phyloP scores from a whole-genome alignment of 1,139 yeast species.

The Geotrichum siamense region DNA sequence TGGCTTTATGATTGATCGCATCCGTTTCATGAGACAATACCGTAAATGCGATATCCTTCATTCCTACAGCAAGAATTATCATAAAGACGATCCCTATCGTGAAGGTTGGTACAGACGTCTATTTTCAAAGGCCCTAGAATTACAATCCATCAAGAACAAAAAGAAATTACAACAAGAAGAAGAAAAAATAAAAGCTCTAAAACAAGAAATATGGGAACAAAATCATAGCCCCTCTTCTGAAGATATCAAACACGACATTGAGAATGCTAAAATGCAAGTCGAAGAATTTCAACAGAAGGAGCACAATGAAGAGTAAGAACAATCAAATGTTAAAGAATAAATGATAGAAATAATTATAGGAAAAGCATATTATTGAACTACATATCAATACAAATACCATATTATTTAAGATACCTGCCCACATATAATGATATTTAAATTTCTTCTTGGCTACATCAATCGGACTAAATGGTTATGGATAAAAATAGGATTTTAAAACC shows the following conservation, averaged over 20 bases:
- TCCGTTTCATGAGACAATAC: slow-evolving; percentile 3
- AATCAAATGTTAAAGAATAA: too few species aligned
- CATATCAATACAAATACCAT: too few species aligned
- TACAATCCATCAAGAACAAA: slow-evolving; percentile 11
- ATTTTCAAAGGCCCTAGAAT: slow-evolving; percentile 1
- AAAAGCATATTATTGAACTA: too few species aligned
- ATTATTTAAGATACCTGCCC: too few species aligned
- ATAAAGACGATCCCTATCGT: slow-evolving; percentile 1
- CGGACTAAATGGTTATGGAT: too few species aligned
- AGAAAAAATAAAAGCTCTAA: too few species aligned
- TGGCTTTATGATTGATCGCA: slow-evolving; percentile 8
- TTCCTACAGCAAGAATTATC: not conserved
- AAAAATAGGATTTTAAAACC: too few species aligned
- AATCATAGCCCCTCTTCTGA: not conserved
- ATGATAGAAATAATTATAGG: too few species aligned
- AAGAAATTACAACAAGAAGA: slow-evolving; percentile 30
- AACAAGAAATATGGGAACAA: too few species aligned
- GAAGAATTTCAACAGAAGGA: not conserved
- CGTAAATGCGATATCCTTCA: slow-evolving; percentile 6
- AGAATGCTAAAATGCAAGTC: not conserved
- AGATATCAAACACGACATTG: not conserved
- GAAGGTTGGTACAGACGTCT: slow-evolving; percentile 13
- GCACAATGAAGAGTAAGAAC: too few species aligned
- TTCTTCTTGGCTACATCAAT: too few species aligned
- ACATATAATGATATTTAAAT: too few species aligned